Evolutionary conservation across 495 filamentous ascomycete species (phyloP).

Genomic region (Penicillium coffeae): DNA sequence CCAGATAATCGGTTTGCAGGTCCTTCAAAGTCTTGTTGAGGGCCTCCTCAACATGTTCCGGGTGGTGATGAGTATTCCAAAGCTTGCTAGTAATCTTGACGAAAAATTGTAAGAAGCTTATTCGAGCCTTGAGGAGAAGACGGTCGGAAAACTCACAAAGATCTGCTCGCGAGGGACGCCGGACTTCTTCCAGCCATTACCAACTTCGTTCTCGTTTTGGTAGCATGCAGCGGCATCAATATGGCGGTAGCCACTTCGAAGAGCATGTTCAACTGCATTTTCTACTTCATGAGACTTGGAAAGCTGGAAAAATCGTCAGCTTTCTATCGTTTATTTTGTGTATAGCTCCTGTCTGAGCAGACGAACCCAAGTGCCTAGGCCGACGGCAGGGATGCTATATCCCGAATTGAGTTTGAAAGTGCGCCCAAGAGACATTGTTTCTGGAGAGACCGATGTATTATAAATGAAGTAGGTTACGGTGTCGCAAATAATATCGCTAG

Average conservation of each 20-base stretch:
- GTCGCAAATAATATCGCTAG: no score
- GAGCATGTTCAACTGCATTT: conserved; percentile 44
- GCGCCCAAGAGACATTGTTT: conserved; percentile 35
- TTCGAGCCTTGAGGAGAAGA: background rate
- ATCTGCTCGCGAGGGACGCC: conserved; percentile 40
- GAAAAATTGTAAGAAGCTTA: background rate
- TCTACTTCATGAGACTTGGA: conserved; percentile 47
- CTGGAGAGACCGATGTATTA: background rate
- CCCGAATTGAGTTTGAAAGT: conserved; percentile 40
- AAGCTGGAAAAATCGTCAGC: no score
- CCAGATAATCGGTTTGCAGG: conserved; percentile 42
- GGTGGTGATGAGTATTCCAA: conserved; percentile 44
- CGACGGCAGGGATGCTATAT: conserved; percentile 36
- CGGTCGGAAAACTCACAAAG: conserved; percentile 34
- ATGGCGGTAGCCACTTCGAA: conserved; percentile 48
- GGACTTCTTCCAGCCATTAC: conserved; percentile 39
- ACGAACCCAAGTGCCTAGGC: conserved; percentile 32
- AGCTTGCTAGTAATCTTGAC: conserved; percentile 38
- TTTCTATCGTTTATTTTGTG: no score
- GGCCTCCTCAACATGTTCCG: conserved; percentile 35
- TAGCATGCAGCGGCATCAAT: conserved; percentile 36
- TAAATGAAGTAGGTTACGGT: no score
- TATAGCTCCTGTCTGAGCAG: no score
- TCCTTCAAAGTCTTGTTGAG: conserved; percentile 41
- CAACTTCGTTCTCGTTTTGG: conserved; percentile 43